Base-by-base conservation (phyloP, 2,329 filamentous ascomycete genomes). In the Pseudogymnoascus sp. region DNA sequence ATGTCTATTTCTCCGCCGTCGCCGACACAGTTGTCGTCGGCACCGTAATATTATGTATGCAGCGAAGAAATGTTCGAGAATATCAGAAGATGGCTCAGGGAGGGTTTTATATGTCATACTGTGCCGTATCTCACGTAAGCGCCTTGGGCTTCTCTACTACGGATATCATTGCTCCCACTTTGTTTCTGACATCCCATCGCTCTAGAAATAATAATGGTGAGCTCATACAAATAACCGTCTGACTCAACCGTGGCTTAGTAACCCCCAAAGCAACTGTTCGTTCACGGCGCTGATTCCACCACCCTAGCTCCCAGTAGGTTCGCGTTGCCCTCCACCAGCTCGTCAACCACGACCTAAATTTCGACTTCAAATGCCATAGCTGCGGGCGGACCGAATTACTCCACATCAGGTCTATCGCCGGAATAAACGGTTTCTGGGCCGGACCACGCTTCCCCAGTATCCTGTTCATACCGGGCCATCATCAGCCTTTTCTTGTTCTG, bases 401-500 rank as follows among this genome's bases (percentile, higher is more conserved):
- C 44, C 21, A 50, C 44, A 26, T 50, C 44, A n/a, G 23, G 44
- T 28, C 23, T n/a, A 50, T 50, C 42, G 11, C 42, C 42, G 13
- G 26, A 2, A 15, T 15, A 17, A 13, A 13, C 11, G 11, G n/a
- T 13, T 26, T 11, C 4, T 11, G 6, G 3, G 42, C 5, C 19
- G 7, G 42, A 21, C 9, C 44, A 10, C 23, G 9, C 21, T n/a
- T 72, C 72, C 74, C 93, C 71, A 78, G 84, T 67, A 93, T 90
- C 74, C 93, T 87, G 88, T 19, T 89, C 85, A 10, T 33, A 11
- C 8, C 31, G 31, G 40, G 90, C 90, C 89, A 92, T 91, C 80
- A 92, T 86, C 59, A 93, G 80, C 17, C 90, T 82, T 76, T 91
- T 93, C 80, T 93, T 93, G 71, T 93, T 93, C 76, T 93, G 31